These are phyloP conservation scores for Massarina eburnea DNA, from an alignment of 2,329 filamentous ascomycete species.

Conservation along the genomic window DNA sequence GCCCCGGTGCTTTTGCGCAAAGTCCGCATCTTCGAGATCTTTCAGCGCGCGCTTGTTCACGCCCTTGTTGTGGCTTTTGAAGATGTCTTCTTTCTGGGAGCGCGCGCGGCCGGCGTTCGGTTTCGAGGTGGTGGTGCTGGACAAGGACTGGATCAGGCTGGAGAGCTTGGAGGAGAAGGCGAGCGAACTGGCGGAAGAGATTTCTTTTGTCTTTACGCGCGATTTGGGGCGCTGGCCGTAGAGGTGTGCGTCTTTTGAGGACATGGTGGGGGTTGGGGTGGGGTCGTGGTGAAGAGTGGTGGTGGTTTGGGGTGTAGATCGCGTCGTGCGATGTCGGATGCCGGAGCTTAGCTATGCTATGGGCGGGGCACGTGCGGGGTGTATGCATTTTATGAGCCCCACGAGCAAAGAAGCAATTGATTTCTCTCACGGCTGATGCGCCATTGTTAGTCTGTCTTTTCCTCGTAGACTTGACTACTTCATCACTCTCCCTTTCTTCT, in stretches of 20 bases:
- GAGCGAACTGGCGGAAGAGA: constrained; percentile 69
- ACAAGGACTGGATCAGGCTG: constrained; percentile 65
- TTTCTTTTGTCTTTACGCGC: constrained; percentile 59
- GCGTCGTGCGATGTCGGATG: constrained; percentile 29
- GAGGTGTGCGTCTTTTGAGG: constrained; percentile 63
- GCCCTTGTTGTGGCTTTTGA: constrained; percentile 66
- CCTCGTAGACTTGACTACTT: neutral
- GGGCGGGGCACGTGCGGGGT: constrained; percentile 23
- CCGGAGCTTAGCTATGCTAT: constrained; percentile 15
- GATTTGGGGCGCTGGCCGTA: constrained; percentile 74
- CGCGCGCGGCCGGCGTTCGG: constrained; percentile 55
- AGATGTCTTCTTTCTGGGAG: constrained; percentile 67
- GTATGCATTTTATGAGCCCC: constrained; percentile 19
- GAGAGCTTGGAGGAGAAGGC: constrained; percentile 88
- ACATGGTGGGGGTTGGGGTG: constrained; percentile 17
- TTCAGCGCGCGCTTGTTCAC: constrained; percentile 63
- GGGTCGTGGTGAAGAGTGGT: constrained; percentile 2
- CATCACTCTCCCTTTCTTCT: neutral
- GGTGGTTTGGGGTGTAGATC: constrained; percentile 8
- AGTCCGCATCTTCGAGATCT: constrained; percentile 58
- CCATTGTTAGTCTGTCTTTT: neutral
- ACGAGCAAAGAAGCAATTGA: constrained; percentile 11
- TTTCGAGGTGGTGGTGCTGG: constrained; percentile 36
- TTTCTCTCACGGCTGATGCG: neutral
- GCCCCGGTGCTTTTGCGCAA: constrained; percentile 63